phyloP scores from a whole-genome alignment of 228 moss, liverwort and hornwort species.

The Sphagnum fallax region DNA sequence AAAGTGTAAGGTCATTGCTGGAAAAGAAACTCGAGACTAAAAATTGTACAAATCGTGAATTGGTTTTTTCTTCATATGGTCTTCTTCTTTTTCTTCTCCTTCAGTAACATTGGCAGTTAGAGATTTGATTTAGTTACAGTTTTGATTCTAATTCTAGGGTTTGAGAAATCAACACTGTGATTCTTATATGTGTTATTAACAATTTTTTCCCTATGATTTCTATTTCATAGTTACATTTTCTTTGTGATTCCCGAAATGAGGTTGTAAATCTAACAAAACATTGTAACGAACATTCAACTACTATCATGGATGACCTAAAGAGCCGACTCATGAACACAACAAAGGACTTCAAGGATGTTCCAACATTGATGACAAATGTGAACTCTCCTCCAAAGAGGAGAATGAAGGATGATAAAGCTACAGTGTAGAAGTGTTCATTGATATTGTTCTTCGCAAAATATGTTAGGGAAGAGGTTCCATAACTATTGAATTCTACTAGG shows the following conservation, averaged over 20 bases:
- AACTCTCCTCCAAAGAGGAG: conserved; percentile 1
- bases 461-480: conserved; percentile 13
- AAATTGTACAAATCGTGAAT: too few species aligned
- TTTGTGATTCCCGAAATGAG: conserved; percentile 84
- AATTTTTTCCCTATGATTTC: too few species aligned
- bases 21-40: too few species aligned
- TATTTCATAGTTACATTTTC: conserved; percentile 43
- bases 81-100: too few species aligned
- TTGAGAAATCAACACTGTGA: too few species aligned
- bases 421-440: conserved; percentile 44
- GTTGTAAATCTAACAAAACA: conserved; percentile 67
- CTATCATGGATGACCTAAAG: neutral
- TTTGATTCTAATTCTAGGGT: too few species aligned
- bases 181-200: too few species aligned
- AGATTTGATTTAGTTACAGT: too few species aligned
- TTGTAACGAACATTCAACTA: neutral
- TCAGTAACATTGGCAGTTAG: too few species aligned
- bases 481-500: conserved; percentile 24
- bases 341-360: neutral
- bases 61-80: too few species aligned
- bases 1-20: conserved; percentile 49
- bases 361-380: conserved; percentile 70
- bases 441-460: conserved; percentile 43
- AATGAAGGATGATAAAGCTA: conserved; percentile 12
- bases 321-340: conserved; percentile 85